Conservation (phyloP, 202 grass and related monocot species). For the Brachypodium distachyon region DNA sequence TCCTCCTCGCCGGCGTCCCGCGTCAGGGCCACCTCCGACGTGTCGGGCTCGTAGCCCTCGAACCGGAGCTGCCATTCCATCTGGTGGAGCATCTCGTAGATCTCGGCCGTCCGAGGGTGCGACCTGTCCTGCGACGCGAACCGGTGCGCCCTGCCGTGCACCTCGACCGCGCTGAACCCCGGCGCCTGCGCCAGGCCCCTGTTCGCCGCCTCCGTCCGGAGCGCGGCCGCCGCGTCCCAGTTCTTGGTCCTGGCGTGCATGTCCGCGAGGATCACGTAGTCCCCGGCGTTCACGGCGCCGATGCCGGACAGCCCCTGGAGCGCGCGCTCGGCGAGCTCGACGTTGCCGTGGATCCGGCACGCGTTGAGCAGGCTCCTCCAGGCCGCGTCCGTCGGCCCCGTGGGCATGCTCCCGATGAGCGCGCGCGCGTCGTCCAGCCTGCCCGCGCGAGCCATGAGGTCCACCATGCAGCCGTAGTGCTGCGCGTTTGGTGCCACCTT, state of each 20-base stretch:
- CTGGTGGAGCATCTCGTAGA: slow-evolving; percentile 76
- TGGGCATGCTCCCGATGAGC: slow-evolving; percentile 51
- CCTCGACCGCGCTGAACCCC: slow-evolving; percentile 66
- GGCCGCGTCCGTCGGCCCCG: slow-evolving; percentile 34
- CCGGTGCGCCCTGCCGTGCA: slow-evolving; percentile 52
- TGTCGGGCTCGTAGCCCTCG: slow-evolving; percentile 51
- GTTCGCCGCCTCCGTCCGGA: slow-evolving; percentile 35
- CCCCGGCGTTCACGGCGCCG: slow-evolving; percentile 33
- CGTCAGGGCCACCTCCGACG: slow-evolving; percentile 45
- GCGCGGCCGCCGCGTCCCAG: slow-evolving; percentile 21
- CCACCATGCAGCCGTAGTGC: slow-evolving; percentile 83
- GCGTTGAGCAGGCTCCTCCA: slow-evolving; percentile 71
- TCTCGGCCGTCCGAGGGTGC: slow-evolving; percentile 38
- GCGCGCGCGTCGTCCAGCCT: slow-evolving; percentile 41
- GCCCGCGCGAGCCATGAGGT: slow-evolving; percentile 60
- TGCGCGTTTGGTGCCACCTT: slow-evolving; percentile 48
- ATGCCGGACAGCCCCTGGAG: slow-evolving; percentile 29
- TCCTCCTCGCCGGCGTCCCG: slow-evolving; percentile 51
- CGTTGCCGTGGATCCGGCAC: slow-evolving; percentile 48
- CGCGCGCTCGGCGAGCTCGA: slow-evolving; percentile 33
- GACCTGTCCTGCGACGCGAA: slow-evolving; percentile 63
- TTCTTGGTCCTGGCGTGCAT: slow-evolving; percentile 47
- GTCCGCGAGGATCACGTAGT: slow-evolving; percentile 58
- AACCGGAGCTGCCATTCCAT: slow-evolving; percentile 69
- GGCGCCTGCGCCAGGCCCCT: slow-evolving; percentile 28